phyloP scores from a whole-genome alignment of 768 basidiomycete species.

The Auriculariales sp. region DNA sequence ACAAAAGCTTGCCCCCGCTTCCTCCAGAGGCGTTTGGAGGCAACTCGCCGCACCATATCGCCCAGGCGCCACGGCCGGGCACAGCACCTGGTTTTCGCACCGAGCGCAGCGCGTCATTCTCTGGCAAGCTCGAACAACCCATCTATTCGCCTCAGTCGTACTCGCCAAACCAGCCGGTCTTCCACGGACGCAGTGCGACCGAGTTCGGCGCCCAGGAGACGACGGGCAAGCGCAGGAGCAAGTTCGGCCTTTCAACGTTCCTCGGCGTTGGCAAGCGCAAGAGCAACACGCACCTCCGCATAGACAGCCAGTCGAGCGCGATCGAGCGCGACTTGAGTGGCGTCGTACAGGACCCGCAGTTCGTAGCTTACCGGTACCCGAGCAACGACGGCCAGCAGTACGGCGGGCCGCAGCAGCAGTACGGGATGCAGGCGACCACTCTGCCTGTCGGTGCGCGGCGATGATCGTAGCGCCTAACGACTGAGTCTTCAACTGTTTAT shows the following conservation, averaged over 20 bases:
- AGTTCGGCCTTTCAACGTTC: conserved; percentile 51
- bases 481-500: not conserved
- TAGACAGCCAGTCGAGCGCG: conserved; percentile 24
- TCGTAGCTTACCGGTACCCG: conserved; percentile 79
- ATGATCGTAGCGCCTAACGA: not conserved
- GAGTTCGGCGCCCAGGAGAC: conserved; percentile 10
- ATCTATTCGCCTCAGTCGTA: conserved; percentile 5
- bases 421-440: not conserved
- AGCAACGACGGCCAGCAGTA: conserved; percentile 59
- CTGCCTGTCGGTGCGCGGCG: not conserved
- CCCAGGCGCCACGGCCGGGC: conserved; percentile 29
- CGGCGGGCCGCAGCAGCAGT: conserved; percentile 1
- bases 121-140: conserved; percentile 22
- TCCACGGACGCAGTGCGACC: conserved; percentile 3
- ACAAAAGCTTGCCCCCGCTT: conserved; percentile 69
- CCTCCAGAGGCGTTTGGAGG: conserved; percentile 31
- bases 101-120: conserved; percentile 41
- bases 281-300: conserved; percentile 32
- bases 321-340: conserved; percentile 32
- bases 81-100: conserved; percentile 2
- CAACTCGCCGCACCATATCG: conserved; percentile 2
- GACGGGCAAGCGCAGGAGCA: conserved; percentile 49
- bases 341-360: conserved; percentile 74
- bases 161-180: conserved; percentile 10
- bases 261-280: conserved; percentile 38